Base-by-base conservation (phyloP, 495 filamentous ascomycete genomes). In the Sporormia fimetaria region DNA sequence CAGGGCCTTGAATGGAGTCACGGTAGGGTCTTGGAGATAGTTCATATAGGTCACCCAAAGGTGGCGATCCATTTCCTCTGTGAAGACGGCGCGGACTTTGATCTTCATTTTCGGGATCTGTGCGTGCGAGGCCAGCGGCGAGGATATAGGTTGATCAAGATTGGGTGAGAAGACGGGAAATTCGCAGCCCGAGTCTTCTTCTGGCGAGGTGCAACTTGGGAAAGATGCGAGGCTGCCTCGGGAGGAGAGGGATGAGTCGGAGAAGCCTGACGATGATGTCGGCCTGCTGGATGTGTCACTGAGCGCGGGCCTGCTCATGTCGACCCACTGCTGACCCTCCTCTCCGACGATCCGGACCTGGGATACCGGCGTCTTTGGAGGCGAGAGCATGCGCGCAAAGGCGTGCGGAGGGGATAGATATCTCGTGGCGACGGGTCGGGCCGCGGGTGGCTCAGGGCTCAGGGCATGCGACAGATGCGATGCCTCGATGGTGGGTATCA, bases 1-100 rank as follows among this genome's bases (percentile, higher is more conserved):
- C 11, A 87, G 74, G 65, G 84, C 80, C 52, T 87, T 87, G 63
- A 96, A 88, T 0, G 90, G 90, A 1, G 90, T 98, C 20, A 93
- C 81, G 7, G 80, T 86, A 22, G 90, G 87, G 58, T 96, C 86
- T 49, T 87, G 80, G 8, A 95, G 66, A 55, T 94, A 98, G 7
- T 81, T 58, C 49, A 83, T 66, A 56, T 94, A 96, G 2, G 82
- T 87, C 23, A 81, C 76, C 92, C 92, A 96, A 21, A 98, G 62
- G 56, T 98, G 90, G 24, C 79, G 76, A 60, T 87, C 87, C 84
- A 93, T 92, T 14, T 85, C 81, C 31, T 78, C 72, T 2, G 83
- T 92, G 87, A 87, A 98, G 17, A 55, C 52, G 12, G 57, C 23
- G 21, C 47, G 47, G 11, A 47, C 46, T 32, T 54, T 58, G 14